Conservation (phyloP, 2,329 filamentous ascomycete species). For the Septoria petroselini region DNA sequence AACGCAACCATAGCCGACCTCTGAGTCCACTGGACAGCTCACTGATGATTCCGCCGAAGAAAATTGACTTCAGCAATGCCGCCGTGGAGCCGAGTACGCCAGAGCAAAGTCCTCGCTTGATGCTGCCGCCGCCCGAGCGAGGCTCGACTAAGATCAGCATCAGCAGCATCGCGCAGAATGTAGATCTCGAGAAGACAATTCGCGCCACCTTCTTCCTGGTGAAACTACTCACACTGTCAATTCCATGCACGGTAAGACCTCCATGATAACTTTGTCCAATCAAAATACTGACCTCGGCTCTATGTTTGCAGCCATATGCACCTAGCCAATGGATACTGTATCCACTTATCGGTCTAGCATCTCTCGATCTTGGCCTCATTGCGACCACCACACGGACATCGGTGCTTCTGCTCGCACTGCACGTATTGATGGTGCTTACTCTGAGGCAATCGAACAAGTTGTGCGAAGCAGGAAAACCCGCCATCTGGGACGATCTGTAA, state of each 20-base stretch:
- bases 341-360: conserved; percentile 66
- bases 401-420: conserved; percentile 45
- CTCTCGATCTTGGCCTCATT: conserved; percentile 55
- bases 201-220: conserved; percentile 63
- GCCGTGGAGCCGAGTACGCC: conserved; percentile 4
- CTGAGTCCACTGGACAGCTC: conserved; percentile 12
- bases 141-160: conserved; percentile 35
- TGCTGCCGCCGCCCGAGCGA: conserved; percentile 38
- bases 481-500: conserved; percentile 23
- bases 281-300: too few relatives aligned
- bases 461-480: conserved; percentile 21
- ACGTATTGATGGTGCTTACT: conserved; percentile 46
- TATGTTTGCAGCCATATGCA: conserved; percentile 54
- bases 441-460: conserved; percentile 29
- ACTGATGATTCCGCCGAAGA: conserved; percentile 6
- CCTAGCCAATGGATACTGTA: conserved; percentile 63
- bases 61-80: conserved; percentile 6
- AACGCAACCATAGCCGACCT: conserved; percentile 15
- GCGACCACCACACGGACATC: conserved; percentile 40
- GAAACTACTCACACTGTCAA: conserved; percentile 65
- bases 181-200: conserved; percentile 36
- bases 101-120: conserved; percentile 35
- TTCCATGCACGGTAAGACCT: conserved; percentile 57
- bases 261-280: too few relatives aligned
- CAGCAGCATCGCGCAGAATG: conserved; percentile 38